phyloP scores from a whole-genome alignment of 495 filamentous ascomycete species.

The Lepraria neglecta region DNA sequence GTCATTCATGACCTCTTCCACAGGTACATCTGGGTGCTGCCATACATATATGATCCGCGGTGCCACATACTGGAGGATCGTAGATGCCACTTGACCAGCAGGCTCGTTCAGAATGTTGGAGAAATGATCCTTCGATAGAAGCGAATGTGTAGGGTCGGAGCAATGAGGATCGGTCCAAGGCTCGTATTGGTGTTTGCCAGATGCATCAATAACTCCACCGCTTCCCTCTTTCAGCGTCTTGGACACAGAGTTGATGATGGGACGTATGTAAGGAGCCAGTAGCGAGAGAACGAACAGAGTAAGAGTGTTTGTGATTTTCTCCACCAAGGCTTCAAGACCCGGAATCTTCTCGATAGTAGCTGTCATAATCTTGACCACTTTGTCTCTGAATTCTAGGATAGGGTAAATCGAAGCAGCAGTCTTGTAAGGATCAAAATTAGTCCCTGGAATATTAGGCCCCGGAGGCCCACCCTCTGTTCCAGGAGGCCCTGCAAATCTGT shows the following conservation, averaged over 20 bases:
- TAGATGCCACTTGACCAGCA: slow-evolving; percentile 73
- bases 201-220: slow-evolving; percentile 68
- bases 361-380: slow-evolving; percentile 76
- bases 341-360: slow-evolving; percentile 86
- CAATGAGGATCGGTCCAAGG: slow-evolving; percentile 60
- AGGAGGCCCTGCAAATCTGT: slow-evolving; percentile 46
- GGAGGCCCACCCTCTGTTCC: slow-evolving; percentile 43
- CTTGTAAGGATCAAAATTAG: slow-evolving; percentile 76
- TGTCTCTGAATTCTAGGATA: slow-evolving; percentile 89
- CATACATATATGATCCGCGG: slow-evolving; percentile 85
- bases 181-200: slow-evolving; percentile 40
- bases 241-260: slow-evolving; percentile 82
- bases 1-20: slow-evolving; percentile 72
- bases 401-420: slow-evolving; percentile 83
- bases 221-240: slow-evolving; percentile 78
- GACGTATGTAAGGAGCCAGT: slow-evolving; percentile 80
- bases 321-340: slow-evolving; percentile 75
- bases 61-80: slow-evolving; percentile 74
- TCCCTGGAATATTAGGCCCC: slow-evolving; percentile 56
- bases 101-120: slow-evolving; percentile 85
- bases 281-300: slow-evolving; percentile 86
- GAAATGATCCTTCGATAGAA: slow-evolving; percentile 75
- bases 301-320: slow-evolving; percentile 85
- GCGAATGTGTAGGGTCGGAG: slow-evolving; percentile 70
- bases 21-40: slow-evolving; percentile 74